phyloP scores from a whole-genome alignment of 2,329 filamentous ascomycete genomes.

The Penicillium sp. region DNA sequence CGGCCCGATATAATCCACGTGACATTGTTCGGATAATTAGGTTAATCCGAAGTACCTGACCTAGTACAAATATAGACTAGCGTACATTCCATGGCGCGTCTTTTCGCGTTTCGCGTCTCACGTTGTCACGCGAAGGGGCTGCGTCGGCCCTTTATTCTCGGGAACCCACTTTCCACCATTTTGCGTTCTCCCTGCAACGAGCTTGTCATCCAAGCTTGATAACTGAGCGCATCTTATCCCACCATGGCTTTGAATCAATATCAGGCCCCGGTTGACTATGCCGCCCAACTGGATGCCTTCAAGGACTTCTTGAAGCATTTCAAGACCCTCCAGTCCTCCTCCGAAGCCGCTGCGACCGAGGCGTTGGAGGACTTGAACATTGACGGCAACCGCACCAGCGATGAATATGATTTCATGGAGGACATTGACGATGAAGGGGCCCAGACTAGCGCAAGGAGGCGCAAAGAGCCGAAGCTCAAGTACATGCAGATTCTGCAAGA shows the following conservation, averaged over 20 bases:
- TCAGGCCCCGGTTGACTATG: conserved; percentile 77
- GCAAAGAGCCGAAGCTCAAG: conserved; percentile 65
- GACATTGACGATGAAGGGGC: conserved; percentile 59
- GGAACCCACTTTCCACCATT: conserved; percentile 20
- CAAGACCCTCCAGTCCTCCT: conserved; percentile 67
- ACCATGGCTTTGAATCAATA: conserved; percentile 81
- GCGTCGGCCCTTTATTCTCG: conserved; percentile 12
- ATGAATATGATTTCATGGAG: conserved; percentile 92
- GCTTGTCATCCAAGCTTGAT: conserved; percentile 14
- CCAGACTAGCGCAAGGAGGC: conserved; percentile 46
- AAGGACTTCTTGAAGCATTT: conserved; percentile 83
- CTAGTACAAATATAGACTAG: conserved; percentile 4
- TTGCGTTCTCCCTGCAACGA: conserved; percentile 13
- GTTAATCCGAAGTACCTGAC: conserved; percentile 1
- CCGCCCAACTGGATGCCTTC: conserved; percentile 73
- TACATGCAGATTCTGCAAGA: conserved; percentile 85
- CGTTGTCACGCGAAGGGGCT: conserved; percentile 7
- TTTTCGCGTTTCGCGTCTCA: conserved; percentile 11
- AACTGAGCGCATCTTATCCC: conserved; percentile 19
- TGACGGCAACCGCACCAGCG: conserved; percentile 77
- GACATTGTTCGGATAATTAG: conserved; percentile 4
- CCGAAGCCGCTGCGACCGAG: conserved; percentile 65
- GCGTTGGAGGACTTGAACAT: conserved; percentile 81
- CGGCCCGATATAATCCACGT: conserved; percentile 6
- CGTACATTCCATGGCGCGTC: conserved; percentile 13